Evolutionary conservation across 192 early-diverging fungal genomes (phyloP).

Genomic region (Gigaspora rosea): DNA sequence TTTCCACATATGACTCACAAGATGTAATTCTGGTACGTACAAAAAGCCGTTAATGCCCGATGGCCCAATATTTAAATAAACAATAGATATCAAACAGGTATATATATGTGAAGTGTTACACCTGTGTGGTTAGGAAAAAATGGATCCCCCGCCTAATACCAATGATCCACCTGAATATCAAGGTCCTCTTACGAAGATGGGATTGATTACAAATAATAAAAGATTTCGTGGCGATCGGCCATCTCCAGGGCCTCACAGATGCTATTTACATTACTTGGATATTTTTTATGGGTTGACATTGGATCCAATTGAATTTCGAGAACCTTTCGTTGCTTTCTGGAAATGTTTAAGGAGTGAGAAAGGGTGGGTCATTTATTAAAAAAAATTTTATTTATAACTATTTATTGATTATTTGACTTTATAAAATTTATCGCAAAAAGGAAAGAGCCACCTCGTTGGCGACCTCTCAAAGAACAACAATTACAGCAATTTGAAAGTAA

Average conservation of each 20-base stretch:
- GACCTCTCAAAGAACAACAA: not conserved
- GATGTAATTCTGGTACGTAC: no score
- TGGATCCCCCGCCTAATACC: no score
- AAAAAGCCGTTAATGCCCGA: no score
- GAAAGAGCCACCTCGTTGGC: not conserved
- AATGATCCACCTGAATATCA: not conserved
- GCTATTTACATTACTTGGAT: not conserved
- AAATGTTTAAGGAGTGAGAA: not conserved
- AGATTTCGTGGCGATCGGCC: not conserved
- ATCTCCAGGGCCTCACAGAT: not conserved
- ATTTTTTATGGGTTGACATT: not conserved
- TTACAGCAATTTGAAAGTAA: not conserved
- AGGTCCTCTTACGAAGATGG: not conserved
- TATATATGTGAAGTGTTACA: no score
- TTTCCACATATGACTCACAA: no score
- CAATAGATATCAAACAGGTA: no score
- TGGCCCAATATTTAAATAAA: no score
- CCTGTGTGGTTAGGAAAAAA: no score
- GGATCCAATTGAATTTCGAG: not conserved
- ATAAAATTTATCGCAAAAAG: not conserved
- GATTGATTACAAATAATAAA: not conserved
- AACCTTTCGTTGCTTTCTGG: not conserved
- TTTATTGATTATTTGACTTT: not conserved
- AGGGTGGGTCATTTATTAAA: not conserved
- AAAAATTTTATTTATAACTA: not conserved